Conservation (phyloP, 768 basidiomycete species). For the Leccinum uliginosum region DNA sequence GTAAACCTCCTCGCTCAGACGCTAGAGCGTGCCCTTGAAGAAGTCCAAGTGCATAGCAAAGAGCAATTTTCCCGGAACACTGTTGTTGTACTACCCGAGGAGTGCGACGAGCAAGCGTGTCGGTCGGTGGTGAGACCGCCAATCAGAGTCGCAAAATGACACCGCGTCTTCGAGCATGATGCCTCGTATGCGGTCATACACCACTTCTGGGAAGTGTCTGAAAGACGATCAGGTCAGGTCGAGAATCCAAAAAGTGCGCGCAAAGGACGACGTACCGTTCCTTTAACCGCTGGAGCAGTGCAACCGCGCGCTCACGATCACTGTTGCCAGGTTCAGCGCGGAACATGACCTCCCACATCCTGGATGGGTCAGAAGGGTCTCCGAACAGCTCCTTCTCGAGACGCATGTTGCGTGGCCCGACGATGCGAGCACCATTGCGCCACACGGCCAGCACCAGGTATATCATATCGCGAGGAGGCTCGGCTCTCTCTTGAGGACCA, state of each 20-base stretch:
- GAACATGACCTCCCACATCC: slow-evolving; percentile 95
- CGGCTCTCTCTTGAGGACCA: slow-evolving; percentile 34
- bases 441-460: slow-evolving; percentile 63
- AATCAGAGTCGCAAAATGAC: too few relatives aligned
- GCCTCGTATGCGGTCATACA: slow-evolving; percentile 74
- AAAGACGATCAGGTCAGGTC: slow-evolving; percentile 6
- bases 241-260: too few relatives aligned
- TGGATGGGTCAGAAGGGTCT: slow-evolving; percentile 76
- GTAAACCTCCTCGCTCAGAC: too few relatives aligned
- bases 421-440: slow-evolving; percentile 84
- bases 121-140: too few relatives aligned
- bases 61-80: too few relatives aligned
- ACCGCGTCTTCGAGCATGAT: slow-evolving; percentile 71
- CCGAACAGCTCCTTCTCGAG: slow-evolving; percentile 97
- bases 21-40: too few relatives aligned
- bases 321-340: slow-evolving; percentile 85
- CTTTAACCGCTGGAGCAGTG: slow-evolving; percentile 66
- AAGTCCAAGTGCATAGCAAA: too few relatives aligned
- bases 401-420: slow-evolving; percentile 79
- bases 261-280: slow-evolving; percentile 50
- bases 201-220: slow-evolving; percentile 73
- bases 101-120: too few relatives aligned
- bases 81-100: too few relatives aligned
- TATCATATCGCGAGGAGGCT: slow-evolving; percentile 46
- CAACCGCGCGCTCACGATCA: slow-evolving; percentile 63